Conservation (phyloP, 2,329 filamentous ascomycete species). For the Aphanoascus verrucosus region DNA sequence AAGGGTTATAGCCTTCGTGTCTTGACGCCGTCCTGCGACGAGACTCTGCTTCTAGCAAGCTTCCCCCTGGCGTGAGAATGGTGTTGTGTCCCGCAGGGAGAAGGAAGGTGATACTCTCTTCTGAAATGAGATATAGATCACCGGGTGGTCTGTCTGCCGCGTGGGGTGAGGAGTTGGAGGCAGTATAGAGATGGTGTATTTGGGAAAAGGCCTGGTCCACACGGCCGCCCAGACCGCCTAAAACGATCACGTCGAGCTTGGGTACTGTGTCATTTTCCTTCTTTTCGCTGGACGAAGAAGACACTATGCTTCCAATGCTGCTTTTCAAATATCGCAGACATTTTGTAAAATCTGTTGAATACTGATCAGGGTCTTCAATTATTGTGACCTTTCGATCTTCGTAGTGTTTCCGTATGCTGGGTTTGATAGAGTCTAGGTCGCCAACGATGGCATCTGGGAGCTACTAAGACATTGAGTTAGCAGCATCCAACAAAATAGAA, state of each 20-base stretch:
- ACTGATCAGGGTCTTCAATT: conserved; percentile 64
- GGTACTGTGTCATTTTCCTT: conserved; percentile 9
- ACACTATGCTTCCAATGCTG: conserved; percentile 22
- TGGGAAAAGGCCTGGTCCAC: conserved; percentile 88
- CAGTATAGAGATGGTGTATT: conserved; percentile 65
- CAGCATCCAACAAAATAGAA: not conserved
- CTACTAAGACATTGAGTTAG: conserved; percentile 21
- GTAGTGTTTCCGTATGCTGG: conserved; percentile 57
- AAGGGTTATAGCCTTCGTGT: conserved; percentile 27
- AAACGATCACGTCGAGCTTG: conserved; percentile 56
- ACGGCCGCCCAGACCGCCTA: conserved; percentile 78
- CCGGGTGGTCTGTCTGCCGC: conserved; percentile 28
- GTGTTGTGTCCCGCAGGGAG: conserved; percentile 58
- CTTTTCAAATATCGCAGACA: conserved; percentile 52
- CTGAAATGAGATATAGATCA: conserved; percentile 67
- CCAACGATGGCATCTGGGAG: conserved; percentile 67
- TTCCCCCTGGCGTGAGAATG: conserved; percentile 50
- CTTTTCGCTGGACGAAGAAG: not conserved
- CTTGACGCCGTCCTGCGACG: not conserved
- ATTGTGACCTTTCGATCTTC: conserved; percentile 49
- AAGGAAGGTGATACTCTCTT: conserved; percentile 70
- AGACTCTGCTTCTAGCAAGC: conserved; percentile 1
- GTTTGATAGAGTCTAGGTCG: conserved; percentile 73
- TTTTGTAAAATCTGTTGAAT: conserved; percentile 87
- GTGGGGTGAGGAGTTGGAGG: conserved; percentile 10